phyloP scores from a whole-genome alignment of 2,329 filamentous ascomycete species.

The Neonectria neomacrospora region DNA sequence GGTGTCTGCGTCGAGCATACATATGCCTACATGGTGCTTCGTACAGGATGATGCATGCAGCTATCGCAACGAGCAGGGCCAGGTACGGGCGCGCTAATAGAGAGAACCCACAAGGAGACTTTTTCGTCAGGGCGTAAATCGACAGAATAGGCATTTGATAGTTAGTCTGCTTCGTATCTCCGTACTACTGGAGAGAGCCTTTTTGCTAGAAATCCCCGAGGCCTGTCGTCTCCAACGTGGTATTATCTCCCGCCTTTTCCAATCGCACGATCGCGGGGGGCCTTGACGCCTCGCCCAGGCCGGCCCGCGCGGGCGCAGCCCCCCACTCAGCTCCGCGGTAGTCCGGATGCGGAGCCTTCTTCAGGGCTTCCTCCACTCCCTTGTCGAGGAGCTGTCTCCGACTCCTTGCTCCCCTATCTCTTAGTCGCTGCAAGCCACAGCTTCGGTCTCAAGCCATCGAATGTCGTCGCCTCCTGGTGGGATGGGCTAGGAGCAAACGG shows the following conservation, averaged over 20 bases:
- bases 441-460: background rate
- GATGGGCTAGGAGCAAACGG: background rate
- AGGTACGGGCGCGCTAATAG: background rate
- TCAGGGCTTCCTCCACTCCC: background rate
- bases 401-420: background rate
- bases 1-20: background rate
- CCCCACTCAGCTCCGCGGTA: background rate
- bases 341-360: slow-evolving; percentile 9
- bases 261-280: slow-evolving; percentile 23
- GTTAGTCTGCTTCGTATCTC: too few species aligned
- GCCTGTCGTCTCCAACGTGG: background rate
- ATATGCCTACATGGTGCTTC: too few species aligned
- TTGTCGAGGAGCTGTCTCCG: too few species aligned
- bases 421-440: background rate
- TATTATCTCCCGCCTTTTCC: background rate
- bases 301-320: slow-evolving; percentile 4
- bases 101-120: background rate
- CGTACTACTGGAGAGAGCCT: background rate
- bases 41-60: background rate
- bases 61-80: background rate
- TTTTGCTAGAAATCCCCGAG: background rate
- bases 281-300: slow-evolving; percentile 28
- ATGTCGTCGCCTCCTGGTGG: background rate
- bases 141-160: too few species aligned
- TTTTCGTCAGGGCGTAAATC: too few species aligned